Conservation (phyloP, 495 filamentous ascomycete species). For the Patellaria atrata region DNA sequence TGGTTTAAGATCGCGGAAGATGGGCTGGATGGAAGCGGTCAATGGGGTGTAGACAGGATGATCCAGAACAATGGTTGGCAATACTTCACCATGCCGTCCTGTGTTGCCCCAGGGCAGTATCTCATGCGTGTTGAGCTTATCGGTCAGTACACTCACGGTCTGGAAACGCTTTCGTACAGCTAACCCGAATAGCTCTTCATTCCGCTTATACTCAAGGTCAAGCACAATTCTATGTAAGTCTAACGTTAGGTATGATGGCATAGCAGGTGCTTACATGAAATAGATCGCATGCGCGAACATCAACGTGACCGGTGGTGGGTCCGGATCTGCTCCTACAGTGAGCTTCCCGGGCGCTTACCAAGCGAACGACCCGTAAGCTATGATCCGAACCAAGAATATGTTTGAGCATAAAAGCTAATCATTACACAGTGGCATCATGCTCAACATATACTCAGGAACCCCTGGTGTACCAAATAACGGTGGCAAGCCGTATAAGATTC, state of each 20-base stretch:
- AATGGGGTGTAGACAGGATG: slow-evolving; percentile 19
- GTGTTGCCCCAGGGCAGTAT: slow-evolving; percentile 17
- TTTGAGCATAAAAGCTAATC: background rate
- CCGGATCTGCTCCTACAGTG: slow-evolving; percentile 34
- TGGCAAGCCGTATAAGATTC: slow-evolving; percentile 14
- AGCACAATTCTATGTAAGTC: slow-evolving; percentile 16
- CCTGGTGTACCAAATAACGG: slow-evolving; percentile 26
- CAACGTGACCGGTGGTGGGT: slow-evolving; percentile 35
- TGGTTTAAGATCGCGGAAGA: slow-evolving; percentile 20
- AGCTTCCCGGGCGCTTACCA: slow-evolving; percentile 41
- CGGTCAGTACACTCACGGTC: background rate
- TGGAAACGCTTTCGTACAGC: too few relatives aligned
- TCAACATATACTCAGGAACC: slow-evolving; percentile 40
- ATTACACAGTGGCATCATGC: slow-evolving; percentile 28
- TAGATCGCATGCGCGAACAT: slow-evolving; percentile 39
- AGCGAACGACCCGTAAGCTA: slow-evolving; percentile 29
- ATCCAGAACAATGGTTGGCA: slow-evolving; percentile 12
- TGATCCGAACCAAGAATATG: background rate
- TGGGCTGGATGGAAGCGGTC: slow-evolving; percentile 13
- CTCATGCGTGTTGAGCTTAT: slow-evolving; percentile 18
- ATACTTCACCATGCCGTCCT: slow-evolving; percentile 13
- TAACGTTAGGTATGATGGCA: too few relatives aligned
- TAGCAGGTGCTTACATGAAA: too few relatives aligned
- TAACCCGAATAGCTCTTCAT: slow-evolving; percentile 10
- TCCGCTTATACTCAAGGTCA: slow-evolving; percentile 8